Evolutionary conservation across 2,329 filamentous ascomycete species (phyloP).

Genomic region (Gaeumannomyces sp.): DNA sequence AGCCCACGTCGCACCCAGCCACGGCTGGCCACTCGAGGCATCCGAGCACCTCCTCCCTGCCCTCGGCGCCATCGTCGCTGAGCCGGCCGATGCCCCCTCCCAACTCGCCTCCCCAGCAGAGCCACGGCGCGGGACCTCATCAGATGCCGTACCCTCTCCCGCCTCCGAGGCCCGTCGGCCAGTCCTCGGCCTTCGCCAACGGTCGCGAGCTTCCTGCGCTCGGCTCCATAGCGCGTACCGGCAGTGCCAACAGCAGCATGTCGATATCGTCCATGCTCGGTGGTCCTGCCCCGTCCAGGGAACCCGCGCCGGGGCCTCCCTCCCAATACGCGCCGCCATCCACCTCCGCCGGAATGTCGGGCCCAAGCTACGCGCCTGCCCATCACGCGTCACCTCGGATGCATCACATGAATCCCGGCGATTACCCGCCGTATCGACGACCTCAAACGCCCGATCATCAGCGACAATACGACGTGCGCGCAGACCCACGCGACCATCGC

Average conservation of each 20-base stretch:
- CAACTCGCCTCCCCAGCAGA: constrained; percentile 35
- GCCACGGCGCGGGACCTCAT: constrained; percentile 19
- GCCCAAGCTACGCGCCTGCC: constrained; percentile 38
- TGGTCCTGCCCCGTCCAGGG: constrained; percentile 35
- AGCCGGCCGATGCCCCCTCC: constrained; percentile 40
- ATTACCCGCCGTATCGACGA: constrained; percentile 57
- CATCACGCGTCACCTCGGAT: constrained; percentile 52
- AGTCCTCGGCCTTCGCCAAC: constrained; percentile 38
- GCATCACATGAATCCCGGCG: constrained; percentile 43
- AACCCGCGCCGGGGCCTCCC: constrained; percentile 28
- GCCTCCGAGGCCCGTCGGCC: constrained; percentile 38
- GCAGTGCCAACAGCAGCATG: constrained; percentile 48
- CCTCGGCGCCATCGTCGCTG: constrained; percentile 26
- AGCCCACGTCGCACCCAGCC: constrained; percentile 22
- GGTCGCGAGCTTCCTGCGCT: constrained; percentile 49
- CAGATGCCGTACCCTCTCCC: constrained; percentile 38
- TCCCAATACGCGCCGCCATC: constrained; percentile 37
- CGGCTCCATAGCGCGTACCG: constrained; percentile 40
- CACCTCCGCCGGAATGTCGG: constrained; percentile 30
- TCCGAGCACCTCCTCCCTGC: constrained; percentile 38
- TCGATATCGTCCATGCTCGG: constrained; percentile 57
- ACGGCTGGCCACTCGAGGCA: constrained; percentile 32
- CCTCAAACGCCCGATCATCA: constrained; percentile 69
- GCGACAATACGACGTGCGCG: constrained; percentile 43
- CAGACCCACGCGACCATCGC: constrained; percentile 31